A percentile compares a stretch with the other conserved stretches of the same genome.
Evolutionary conservation across 345 rosid species (phyloP).

Genomic region (Eucalyptus microcorys): DNA sequence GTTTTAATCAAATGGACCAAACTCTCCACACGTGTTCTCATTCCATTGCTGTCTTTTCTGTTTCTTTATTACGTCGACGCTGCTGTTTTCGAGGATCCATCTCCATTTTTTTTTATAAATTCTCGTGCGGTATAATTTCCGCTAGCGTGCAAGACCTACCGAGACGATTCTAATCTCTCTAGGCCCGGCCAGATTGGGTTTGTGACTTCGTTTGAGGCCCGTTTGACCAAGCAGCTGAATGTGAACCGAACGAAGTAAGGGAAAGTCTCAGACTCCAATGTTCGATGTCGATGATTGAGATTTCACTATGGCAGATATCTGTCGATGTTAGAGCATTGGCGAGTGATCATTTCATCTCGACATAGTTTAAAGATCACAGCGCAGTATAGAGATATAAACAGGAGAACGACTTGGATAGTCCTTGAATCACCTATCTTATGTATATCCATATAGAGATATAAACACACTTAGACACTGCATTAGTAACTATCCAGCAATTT

Average conservation of each 20-base stretch:
- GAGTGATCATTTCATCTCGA: background rate
- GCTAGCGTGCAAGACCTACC: background rate
- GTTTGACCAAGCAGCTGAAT: background rate
- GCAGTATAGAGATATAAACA: background rate
- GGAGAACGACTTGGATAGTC: too few species aligned
- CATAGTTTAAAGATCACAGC: accelerated
- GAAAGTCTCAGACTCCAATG: background rate
- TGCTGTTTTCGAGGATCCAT: background rate
- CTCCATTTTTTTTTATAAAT: background rate
- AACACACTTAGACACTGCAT: too few species aligned
- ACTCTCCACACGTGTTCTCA: background rate
- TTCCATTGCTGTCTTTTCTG: background rate
- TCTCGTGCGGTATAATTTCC: background rate
- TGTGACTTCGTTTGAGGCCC: background rate
- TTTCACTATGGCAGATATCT: background rate
- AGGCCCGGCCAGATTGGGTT: background rate
- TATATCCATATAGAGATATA: accelerated
- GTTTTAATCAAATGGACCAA: background rate
- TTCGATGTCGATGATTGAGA: background rate
- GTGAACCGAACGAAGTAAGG: background rate
- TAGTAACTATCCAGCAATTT: too few species aligned
- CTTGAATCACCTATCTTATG: too few species aligned
- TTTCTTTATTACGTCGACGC: background rate
- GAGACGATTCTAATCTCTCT: background rate
- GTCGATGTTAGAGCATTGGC: background rate